A percentile compares a stretch with the other conserved stretches of the same genome.
Conservation (phyloP, 129 eudicot species). For the Artemisia annua region DNA sequence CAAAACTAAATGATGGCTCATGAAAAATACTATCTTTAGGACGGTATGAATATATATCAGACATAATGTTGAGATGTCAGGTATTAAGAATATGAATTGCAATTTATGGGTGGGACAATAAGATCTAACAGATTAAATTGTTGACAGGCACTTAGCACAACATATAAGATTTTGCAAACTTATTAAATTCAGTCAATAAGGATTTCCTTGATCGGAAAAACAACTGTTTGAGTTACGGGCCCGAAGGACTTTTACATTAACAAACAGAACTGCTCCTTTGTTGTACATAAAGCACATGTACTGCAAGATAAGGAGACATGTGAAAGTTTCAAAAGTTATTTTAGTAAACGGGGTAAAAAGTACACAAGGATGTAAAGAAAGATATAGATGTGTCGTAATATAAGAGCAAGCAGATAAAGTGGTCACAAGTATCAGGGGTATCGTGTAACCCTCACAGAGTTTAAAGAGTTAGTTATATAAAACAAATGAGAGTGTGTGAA, state of each 20-base stretch:
- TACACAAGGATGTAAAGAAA: background rate
- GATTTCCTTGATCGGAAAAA: background rate
- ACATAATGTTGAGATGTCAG: too few species aligned
- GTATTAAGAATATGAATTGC: too few species aligned
- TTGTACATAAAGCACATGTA: conserved; percentile 12
- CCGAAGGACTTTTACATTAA: background rate
- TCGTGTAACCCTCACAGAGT: too few species aligned
- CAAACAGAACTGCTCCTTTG: conserved; percentile 1
- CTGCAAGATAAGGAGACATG: conserved; percentile 14
- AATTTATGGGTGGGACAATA: too few species aligned
- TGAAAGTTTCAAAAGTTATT: conserved; percentile 5
- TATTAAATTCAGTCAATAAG: too few species aligned
- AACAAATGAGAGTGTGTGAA: background rate
- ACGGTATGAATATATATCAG: too few species aligned
- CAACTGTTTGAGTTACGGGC: background rate
- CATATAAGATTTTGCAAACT: too few species aligned
- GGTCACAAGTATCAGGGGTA: background rate
- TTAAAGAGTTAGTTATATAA: background rate
- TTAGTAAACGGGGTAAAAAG: background rate
- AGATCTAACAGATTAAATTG: too few species aligned
- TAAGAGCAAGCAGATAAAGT: conserved; percentile 1
- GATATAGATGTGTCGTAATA: background rate
- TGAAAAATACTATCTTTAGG: too few species aligned
- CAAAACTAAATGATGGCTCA: too few species aligned
- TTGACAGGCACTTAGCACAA: too few species aligned